phyloP scores from a whole-genome alignment of 2,329 filamentous ascomycete genomes.

The Fusarium tricinctum region DNA sequence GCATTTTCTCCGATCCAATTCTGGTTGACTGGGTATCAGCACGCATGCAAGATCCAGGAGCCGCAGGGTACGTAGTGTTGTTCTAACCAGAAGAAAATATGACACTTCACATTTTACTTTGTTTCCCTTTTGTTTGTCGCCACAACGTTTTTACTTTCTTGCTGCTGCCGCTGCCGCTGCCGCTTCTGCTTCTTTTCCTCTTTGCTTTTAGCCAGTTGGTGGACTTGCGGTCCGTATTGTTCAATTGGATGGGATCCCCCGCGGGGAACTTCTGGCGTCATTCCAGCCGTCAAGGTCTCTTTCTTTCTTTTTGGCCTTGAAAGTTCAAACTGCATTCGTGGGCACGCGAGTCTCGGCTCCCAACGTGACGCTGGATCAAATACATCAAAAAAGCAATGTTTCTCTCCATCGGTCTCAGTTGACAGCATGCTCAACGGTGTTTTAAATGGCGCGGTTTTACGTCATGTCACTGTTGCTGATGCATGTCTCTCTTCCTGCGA shows the following conservation, averaged over 20 bases:
- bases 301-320: neutral
- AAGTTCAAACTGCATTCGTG: neutral
- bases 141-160: slow-evolving; percentile 1
- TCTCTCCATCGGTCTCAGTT: slow-evolving; percentile 12
- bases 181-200: slow-evolving; percentile 4
- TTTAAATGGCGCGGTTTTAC: neutral
- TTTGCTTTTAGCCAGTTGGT: slow-evolving; percentile 8
- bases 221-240: neutral
- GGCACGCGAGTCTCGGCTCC: slow-evolving; percentile 39
- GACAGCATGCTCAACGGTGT: slow-evolving; percentile 7
- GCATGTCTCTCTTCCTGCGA: neutral
- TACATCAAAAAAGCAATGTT: neutral
- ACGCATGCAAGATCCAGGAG: neutral
- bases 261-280: slow-evolving; percentile 13
- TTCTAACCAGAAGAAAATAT: slow-evolving; percentile 3
- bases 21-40: neutral
- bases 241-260: neutral
- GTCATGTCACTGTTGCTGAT: slow-evolving; percentile 5
- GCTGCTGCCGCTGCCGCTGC: neutral
- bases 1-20: neutral
- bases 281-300: slow-evolving; percentile 19
- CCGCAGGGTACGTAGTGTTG: neutral
- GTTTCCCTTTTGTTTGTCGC: neutral
- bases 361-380: slow-evolving; percentile 30
- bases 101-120: slow-evolving; percentile 11